These are phyloP conservation scores for Scorias spongiosa DNA, from an alignment of 2,329 filamentous ascomycete species.

Conservation along the genomic window DNA sequence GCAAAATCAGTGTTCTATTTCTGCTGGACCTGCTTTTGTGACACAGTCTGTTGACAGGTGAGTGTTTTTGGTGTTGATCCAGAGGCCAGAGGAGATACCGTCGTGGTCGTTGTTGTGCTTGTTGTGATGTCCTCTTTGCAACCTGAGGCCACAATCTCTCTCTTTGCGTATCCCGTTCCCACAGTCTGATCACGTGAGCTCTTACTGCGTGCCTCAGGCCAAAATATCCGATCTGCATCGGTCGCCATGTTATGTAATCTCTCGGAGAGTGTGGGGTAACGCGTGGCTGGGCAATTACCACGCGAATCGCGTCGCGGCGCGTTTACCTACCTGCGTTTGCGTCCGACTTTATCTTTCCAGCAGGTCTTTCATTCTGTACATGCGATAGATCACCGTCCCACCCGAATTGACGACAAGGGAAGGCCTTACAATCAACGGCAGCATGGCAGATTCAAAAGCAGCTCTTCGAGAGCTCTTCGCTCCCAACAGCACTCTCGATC, in stretches of 20 bases:
- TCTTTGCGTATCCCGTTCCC: no score
- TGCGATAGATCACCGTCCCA: neutral
- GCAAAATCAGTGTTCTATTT: no score
- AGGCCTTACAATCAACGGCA: neutral
- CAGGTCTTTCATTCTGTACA: neutral
- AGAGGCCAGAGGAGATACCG: no score
- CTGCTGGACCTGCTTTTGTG: no score
- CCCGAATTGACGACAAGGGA: neutral
- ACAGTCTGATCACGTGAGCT: no score
- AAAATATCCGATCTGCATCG: no score
- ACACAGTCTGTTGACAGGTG: no score
- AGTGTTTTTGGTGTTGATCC: no score
- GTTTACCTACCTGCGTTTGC: constrained; percentile 6
- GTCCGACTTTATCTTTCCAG: neutral
- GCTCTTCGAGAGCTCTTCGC: constrained; percentile 47
- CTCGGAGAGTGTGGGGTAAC: neutral
- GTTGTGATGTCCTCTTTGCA: no score
- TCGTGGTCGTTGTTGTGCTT: no score
- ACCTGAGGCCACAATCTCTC: no score
- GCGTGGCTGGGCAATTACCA: neutral
- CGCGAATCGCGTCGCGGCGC: constrained; percentile 10
- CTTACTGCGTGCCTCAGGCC: neutral
- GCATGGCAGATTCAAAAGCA: constrained; percentile 35
- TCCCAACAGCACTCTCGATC: constrained; percentile 42
- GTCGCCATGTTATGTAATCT: no score